Evolutionary conservation across 2,329 filamentous ascomycete genomes (phyloP).

Genomic region (Phyllosticta capitalensis): DNA sequence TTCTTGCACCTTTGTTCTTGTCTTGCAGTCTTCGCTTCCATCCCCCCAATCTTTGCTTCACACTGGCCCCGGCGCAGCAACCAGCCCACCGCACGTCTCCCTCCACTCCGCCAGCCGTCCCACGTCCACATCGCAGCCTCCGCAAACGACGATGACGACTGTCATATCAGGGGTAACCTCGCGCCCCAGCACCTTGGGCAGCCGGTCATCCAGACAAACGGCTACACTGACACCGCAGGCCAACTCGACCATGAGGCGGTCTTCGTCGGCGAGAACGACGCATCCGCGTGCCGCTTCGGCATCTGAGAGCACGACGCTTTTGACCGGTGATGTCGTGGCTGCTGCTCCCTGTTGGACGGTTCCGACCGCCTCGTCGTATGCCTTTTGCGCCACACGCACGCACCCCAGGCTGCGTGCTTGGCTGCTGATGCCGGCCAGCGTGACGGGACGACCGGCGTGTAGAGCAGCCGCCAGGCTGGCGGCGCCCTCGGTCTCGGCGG

Average conservation of each 20-base stretch:
- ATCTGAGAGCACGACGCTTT: conserved; percentile 58
- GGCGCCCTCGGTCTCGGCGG: conserved; percentile 67
- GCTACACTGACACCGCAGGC: conserved; percentile 77
- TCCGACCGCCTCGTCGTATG: neutral
- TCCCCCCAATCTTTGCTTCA: neutral
- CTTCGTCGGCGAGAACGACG: conserved; percentile 70
- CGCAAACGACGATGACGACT: conserved; percentile 82
- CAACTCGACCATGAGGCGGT: conserved; percentile 69
- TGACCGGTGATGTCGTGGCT: conserved; percentile 33
- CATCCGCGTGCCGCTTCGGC: conserved; percentile 72
- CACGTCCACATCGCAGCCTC: conserved; percentile 46
- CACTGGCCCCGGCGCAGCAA: neutral
- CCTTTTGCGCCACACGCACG: conserved; percentile 50
- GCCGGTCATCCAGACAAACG: conserved; percentile 22
- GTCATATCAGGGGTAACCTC: conserved; percentile 70
- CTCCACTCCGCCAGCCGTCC: conserved; percentile 72
- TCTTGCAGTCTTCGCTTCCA: no score
- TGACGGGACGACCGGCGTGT: conserved; percentile 44
- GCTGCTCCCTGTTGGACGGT: neutral
- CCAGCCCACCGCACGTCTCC: conserved; percentile 51
- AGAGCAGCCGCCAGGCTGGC: conserved; percentile 59
- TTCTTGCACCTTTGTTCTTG: no score
- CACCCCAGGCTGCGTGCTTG: conserved; percentile 67
- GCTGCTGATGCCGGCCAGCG: conserved; percentile 61
- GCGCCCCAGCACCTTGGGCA: conserved; percentile 83